Evolutionary conservation across 805 yeast genomes (phyloP).

Genomic region (Huiozyma naganishii): DNA sequence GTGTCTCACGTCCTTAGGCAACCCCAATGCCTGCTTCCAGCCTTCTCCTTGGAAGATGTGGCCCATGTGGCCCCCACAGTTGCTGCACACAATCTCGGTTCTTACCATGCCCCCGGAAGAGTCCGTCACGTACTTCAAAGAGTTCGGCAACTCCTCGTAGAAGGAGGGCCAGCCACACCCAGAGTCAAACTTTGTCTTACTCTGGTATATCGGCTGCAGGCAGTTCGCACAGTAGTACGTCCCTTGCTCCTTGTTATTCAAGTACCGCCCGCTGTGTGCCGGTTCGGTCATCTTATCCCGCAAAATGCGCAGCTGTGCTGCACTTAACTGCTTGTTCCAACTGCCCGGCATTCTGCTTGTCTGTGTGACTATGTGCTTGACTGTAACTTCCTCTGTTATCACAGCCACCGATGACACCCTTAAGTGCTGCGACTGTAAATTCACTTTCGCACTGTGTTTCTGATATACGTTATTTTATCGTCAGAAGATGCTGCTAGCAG

Average conservation of each 20-base stretch:
- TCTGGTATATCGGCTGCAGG: conserved; percentile 62
- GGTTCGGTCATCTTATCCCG: conserved; percentile 48
- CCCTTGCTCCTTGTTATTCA: conserved; percentile 37
- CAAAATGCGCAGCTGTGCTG: conserved; percentile 69
- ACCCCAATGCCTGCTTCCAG: conserved; percentile 33
- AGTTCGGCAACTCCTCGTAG: conserved; percentile 72
- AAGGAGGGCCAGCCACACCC: conserved; percentile 99
- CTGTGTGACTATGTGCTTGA: neutral
- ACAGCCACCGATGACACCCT: too few species aligned
- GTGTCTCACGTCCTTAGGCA: conserved; percentile 81
- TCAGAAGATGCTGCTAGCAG: neutral
- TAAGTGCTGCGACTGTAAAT: neutral
- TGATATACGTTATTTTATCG: neutral
- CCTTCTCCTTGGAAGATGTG: conserved; percentile 95
- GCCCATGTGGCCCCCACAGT: conserved; percentile 92
- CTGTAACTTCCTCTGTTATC: too few species aligned
- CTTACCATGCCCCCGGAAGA: conserved; percentile 63
- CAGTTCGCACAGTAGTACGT: conserved; percentile 83
- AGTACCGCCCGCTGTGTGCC: conserved; percentile 31
- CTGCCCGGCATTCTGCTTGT: conserved; percentile 34
- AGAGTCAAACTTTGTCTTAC: conserved; percentile 74
- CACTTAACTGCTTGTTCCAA: conserved; percentile 71
- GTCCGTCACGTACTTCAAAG: conserved; percentile 56
- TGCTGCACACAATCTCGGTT: conserved; percentile 78
- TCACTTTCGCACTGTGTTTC: neutral